Percentiles rank a stretch among this genome's conserved stretches.
Conservation (phyloP, 768 basidiomycete species). For the Mycena maculata region DNA sequence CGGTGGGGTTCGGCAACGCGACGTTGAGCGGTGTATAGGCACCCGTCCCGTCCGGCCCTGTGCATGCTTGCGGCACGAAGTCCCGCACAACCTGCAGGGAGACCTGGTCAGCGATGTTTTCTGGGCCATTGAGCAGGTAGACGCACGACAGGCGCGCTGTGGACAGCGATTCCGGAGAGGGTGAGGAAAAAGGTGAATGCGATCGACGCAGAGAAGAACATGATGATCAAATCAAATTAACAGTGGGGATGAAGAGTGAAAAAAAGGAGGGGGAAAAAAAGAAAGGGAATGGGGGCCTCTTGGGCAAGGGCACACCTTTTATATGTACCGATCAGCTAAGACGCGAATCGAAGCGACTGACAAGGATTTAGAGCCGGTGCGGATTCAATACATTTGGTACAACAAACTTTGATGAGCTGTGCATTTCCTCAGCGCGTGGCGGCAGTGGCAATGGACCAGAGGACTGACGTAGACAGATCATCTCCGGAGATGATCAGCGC, state of each 20-base stretch:
- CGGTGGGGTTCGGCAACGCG: neutral
- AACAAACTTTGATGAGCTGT: too few species aligned
- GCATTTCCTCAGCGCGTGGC: too few species aligned
- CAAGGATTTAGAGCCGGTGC: too few species aligned
- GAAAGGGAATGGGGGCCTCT: constrained; percentile 6
- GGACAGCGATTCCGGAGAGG: neutral
- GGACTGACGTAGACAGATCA: too few species aligned
- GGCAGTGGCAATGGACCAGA: too few species aligned
- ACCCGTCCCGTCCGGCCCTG: constrained; percentile 11
- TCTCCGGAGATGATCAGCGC: too few species aligned
- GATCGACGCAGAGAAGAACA: constrained; percentile 4
- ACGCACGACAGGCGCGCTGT: neutral
- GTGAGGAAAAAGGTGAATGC: neutral
- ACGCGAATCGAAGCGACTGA: too few species aligned
- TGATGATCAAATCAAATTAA: neutral
- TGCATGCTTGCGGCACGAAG: constrained; percentile 20
- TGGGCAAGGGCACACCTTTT: neutral
- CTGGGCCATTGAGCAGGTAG: too few species aligned
- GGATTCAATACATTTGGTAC: too few species aligned
- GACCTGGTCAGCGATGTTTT: neutral
- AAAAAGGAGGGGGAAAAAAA: neutral
- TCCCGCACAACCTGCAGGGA: neutral
- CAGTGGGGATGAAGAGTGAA: neutral
- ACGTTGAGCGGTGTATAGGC: constrained; percentile 14
- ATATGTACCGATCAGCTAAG: too few species aligned